Percentiles rank a stretch among this genome's conserved stretches.
Conservation (phyloP, 2,329 filamentous ascomycete species). For the Alternaria tenuissima region DNA sequence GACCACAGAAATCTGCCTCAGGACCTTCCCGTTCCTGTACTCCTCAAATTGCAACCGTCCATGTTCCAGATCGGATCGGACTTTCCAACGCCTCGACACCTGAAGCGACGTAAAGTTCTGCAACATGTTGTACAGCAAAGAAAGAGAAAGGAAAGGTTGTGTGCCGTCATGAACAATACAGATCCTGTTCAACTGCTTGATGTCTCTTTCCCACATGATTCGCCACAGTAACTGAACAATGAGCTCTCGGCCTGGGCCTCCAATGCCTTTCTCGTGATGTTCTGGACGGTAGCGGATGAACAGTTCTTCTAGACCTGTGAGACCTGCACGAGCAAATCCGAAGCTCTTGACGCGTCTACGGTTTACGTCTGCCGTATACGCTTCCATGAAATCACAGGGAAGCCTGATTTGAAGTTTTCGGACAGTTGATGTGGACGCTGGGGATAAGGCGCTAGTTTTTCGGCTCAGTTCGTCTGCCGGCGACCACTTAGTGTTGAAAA, state of each 20-base stretch:
- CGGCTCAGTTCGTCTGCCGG: slow-evolving; percentile 1
- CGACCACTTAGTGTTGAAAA: slow-evolving; percentile 18
- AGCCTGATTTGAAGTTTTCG: slow-evolving; percentile 21
- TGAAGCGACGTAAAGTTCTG: slow-evolving; percentile 6
- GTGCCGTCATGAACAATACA: slow-evolving; percentile 25
- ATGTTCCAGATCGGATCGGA: slow-evolving; percentile 14
- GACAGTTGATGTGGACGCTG: slow-evolving; percentile 4
- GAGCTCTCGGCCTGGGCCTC: slow-evolving; percentile 7
- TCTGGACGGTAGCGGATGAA: slow-evolving; percentile 19
- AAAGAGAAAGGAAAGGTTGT: slow-evolving; percentile 11
- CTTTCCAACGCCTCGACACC: slow-evolving; percentile 12
- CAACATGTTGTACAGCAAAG: slow-evolving; percentile 9
- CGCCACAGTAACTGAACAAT: slow-evolving; percentile 23
- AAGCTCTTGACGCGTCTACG: slow-evolving; percentile 17
- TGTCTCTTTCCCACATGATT: slow-evolving; percentile 19
- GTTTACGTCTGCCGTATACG: slow-evolving; percentile 8
- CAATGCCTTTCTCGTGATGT: neutral
- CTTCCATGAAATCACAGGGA: neutral
- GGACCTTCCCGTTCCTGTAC: neutral
- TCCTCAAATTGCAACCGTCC: slow-evolving; percentile 18
- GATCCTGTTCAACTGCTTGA: slow-evolving; percentile 20
- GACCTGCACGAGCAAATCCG: slow-evolving; percentile 18
- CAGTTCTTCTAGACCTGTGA: slow-evolving; percentile 24
- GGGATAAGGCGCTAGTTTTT: slow-evolving; percentile 5
- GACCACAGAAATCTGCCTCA: slow-evolving; percentile 5